These are phyloP conservation scores for Trametes hirsuta DNA, from an alignment of 1,284 basidiomycete species.

Conservation along the genomic window DNA sequence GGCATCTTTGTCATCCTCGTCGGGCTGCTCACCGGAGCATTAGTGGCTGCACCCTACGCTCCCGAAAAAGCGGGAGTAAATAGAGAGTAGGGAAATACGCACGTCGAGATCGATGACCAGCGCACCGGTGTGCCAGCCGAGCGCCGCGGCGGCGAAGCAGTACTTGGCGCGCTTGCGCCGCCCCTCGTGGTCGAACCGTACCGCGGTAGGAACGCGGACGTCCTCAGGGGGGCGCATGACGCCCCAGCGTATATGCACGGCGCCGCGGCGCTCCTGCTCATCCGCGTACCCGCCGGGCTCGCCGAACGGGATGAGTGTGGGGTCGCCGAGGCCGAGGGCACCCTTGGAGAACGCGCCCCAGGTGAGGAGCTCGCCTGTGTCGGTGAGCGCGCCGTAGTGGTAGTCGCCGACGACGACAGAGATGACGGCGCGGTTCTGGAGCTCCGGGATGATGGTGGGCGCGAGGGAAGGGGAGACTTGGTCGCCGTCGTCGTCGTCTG, in stretches of 20 bases:
- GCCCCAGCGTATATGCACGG: constrained; percentile 32
- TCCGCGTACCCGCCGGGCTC: constrained; percentile 62
- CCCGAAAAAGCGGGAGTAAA: no score
- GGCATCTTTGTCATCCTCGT: constrained; percentile 15
- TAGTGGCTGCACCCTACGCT: not conserved
- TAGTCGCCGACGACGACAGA: constrained; percentile 90
- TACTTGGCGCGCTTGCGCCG: constrained; percentile 60
- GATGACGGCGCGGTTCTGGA: constrained; percentile 78
- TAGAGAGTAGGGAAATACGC: not conserved
- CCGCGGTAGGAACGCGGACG: constrained; percentile 65
- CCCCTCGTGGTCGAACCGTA: constrained; percentile 65
- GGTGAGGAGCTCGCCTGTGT: constrained; percentile 74
- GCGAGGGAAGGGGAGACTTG: constrained; percentile 25
- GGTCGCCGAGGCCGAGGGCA: constrained; percentile 84
- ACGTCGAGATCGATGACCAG: constrained; percentile 82
- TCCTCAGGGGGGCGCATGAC: constrained; percentile 42
- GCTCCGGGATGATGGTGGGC: constrained; percentile 66
- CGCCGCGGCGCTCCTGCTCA: constrained; percentile 40
- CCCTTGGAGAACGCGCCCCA: constrained; percentile 85
- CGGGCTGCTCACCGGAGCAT: constrained; percentile 7
- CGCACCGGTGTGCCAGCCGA: constrained; percentile 89
- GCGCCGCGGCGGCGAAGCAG: constrained; percentile 77
- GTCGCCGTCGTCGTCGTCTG: constrained; percentile 36
- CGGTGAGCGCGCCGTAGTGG: constrained; percentile 84
- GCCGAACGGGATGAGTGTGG: constrained; percentile 51